Percentiles rank a stretch among this genome's conserved stretches.
Evolutionary conservation across 2,329 filamentous ascomycete species (phyloP).

Genomic region (Fusarium goolgardi): DNA sequence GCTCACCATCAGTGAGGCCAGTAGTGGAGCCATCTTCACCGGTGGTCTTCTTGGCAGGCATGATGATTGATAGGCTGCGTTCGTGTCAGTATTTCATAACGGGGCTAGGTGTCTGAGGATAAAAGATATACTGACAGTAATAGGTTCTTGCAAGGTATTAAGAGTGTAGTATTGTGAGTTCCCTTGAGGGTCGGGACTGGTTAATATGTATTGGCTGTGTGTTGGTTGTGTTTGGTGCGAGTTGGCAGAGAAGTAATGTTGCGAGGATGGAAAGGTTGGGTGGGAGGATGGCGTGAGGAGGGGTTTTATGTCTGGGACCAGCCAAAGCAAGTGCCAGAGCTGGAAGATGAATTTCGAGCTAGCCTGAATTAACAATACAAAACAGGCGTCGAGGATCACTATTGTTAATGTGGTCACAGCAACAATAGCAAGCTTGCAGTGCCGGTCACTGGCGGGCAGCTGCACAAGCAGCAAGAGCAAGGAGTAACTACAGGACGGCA

Average conservation of each 20-base stretch:
- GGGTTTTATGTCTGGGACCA: constrained; percentile 5
- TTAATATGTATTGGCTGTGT: neutral
- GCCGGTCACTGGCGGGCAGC: constrained; percentile 1
- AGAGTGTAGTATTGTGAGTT: neutral
- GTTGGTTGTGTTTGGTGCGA: neutral
- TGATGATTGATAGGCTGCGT: constrained; percentile 26
- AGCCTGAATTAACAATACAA: neutral
- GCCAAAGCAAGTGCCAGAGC: neutral
- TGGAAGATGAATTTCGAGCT: neutral
- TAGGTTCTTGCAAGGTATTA: neutral
- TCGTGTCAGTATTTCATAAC: constrained; percentile 10
- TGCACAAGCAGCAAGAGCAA: constrained; percentile 2
- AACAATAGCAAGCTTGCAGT: constrained; percentile 13
- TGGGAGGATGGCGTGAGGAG: neutral
- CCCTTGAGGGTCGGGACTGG: neutral
- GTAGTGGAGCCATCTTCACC: constrained; percentile 34
- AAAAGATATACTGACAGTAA: constrained; percentile 9
- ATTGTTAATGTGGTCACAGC: neutral
- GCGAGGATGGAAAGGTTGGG: constrained; percentile 23
- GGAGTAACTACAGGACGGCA: neutral
- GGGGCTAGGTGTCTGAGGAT: too few species aligned
- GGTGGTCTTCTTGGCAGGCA: constrained; percentile 51
- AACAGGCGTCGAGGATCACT: neutral
- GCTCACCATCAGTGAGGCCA: constrained; percentile 52
- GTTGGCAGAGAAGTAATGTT: constrained; percentile 1